These are phyloP conservation scores for Glycine soja DNA, from an alignment of 306 rosid species.

Conservation along the genomic window DNA sequence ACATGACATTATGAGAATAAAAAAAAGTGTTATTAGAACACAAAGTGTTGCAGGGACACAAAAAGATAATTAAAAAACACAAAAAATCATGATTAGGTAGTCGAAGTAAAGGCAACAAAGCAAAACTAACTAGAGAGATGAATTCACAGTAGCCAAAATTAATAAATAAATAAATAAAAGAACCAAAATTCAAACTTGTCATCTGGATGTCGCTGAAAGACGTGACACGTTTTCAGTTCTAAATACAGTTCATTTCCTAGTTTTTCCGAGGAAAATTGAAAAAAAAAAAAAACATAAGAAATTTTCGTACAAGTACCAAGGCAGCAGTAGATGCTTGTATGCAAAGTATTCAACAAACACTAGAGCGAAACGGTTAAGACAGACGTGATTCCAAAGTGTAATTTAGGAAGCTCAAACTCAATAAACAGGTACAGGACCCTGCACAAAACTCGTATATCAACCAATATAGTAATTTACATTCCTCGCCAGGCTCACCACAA, in stretches of 20 bases:
- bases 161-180: constrained; percentile 18
- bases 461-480: constrained; percentile 46
- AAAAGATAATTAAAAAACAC: too few species aligned
- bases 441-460: constrained; percentile 35
- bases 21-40: too few species aligned
- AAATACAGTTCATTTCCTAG: constrained; percentile 40
- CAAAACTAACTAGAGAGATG: neutral
- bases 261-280: constrained; percentile 7
- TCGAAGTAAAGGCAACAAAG: neutral
- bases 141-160: constrained; percentile 25
- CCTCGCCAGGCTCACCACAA: constrained; percentile 44
- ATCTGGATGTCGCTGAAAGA: constrained; percentile 24
- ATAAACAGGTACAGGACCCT: constrained; percentile 33
- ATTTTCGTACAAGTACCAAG: constrained; percentile 22
- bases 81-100: neutral
- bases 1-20: too few species aligned
- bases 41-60: too few species aligned
- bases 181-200: constrained; percentile 24
- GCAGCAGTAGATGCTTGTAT: constrained; percentile 40
- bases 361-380: constrained; percentile 23
- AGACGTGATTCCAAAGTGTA: constrained; percentile 25
- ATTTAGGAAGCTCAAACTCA: constrained; percentile 48
- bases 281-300: constrained; percentile 34
- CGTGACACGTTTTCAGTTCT: constrained; percentile 4
- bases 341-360: constrained; percentile 27